Evolutionary conservation across 345 rosid species (phyloP), one percentile per base, ranked within the genome.

Genomic region (Citrus sp.): DNA sequence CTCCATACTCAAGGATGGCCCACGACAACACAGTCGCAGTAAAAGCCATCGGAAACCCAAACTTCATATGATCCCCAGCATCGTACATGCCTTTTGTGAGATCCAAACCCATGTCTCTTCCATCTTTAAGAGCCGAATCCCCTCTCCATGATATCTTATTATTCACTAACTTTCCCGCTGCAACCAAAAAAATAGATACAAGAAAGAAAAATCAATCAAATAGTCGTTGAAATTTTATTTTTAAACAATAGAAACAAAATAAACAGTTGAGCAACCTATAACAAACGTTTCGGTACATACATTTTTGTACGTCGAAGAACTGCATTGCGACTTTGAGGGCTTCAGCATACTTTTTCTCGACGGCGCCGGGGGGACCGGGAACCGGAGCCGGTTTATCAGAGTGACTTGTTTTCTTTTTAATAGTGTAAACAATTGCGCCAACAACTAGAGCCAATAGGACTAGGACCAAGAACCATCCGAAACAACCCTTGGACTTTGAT

Each of bases 1-100:
- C 97, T 65, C 97, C 98, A 69, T 97, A 97, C 85, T 97, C 99
- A 14, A 97, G 97, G 68, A 97, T 97, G 10, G 98, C 79, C 99
- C 99, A 97, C 0, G 99, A 93, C 76, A 97, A 71, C 46, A 93
- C 87, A 0, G 97, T 90, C 24, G 98, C 98, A 21, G 98, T 94
- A 82, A 86, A 97, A 63, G 99, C 98, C 97, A 97, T 77, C 0
- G 99, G 99, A 55, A 94, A 92, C 58, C 97, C 98, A 83, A 97
- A 97, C 83, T 97, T 97, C 60, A 97, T 91, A 68, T 90, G 92
- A 83, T 97, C 99, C 28, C 99, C 99, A 6, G 99, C 99, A 82
- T 96, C 99, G 21, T 89, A 96, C 90, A 96, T 80, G 46, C 99
- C 99, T 81, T 93, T 87, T 0, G 98, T 90, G 12, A 97, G 92